phyloP scores from a whole-genome alignment of 306 rosid genomes.

The Lathyrus tuberosus region DNA sequence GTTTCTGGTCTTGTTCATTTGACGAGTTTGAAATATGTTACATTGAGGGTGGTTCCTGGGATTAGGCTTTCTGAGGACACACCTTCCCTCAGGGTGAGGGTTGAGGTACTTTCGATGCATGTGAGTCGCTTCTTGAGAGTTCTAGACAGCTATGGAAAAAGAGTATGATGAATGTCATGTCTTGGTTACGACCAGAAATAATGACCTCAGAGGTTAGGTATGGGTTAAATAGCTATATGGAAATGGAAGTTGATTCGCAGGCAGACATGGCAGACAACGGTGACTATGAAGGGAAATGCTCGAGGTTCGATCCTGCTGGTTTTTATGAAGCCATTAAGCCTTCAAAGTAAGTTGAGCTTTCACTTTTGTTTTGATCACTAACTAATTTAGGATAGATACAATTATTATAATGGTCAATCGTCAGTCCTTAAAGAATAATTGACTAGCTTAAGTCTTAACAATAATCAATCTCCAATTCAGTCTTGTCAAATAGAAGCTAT shows the following conservation, averaged over 20 bases:
- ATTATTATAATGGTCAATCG: slow-evolving; percentile 9
- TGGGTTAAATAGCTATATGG: slow-evolving; percentile 53
- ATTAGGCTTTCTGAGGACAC: slow-evolving; percentile 48
- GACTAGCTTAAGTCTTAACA: background rate
- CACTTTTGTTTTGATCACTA: slow-evolving; percentile 32
- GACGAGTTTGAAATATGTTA: slow-evolving; percentile 70
- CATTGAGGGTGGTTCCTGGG: slow-evolving; percentile 69
- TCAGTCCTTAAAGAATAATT: slow-evolving; percentile 21
- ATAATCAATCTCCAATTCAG: background rate
- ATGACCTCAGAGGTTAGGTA: slow-evolving; percentile 76
- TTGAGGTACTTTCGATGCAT: slow-evolving; percentile 80
- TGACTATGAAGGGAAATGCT: slow-evolving; percentile 38
- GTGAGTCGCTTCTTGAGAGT: slow-evolving; percentile 72
- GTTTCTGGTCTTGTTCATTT: slow-evolving; percentile 81
- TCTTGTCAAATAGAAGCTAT: background rate
- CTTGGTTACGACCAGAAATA: slow-evolving; percentile 90
- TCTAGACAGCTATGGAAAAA: slow-evolving; percentile 82
- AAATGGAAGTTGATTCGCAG: slow-evolving; percentile 54
- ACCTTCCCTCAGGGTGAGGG: slow-evolving; percentile 69
- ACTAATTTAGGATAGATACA: slow-evolving; percentile 10
- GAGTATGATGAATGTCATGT: slow-evolving; percentile 83
- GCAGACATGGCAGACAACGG: slow-evolving; percentile 45
- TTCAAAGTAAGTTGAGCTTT: slow-evolving; percentile 73
- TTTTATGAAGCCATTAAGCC: slow-evolving; percentile 95
- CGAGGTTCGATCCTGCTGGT: slow-evolving; percentile 69